Evolutionary conservation across 805 yeast species (phyloP).

Genomic region (Kodamaea hsintzibuensis): DNA sequence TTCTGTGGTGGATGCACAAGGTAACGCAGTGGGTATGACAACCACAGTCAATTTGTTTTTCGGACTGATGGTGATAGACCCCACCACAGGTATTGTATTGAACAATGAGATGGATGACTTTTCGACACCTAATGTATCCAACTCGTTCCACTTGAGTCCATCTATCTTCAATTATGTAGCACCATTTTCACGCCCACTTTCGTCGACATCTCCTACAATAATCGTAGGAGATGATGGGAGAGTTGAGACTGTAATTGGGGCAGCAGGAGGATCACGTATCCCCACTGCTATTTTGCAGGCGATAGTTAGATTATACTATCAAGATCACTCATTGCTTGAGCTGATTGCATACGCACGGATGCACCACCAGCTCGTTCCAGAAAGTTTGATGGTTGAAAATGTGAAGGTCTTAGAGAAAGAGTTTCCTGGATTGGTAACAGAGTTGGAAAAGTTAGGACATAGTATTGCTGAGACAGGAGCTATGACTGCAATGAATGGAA

Average conservation of each 20-base stretch:
- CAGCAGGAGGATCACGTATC: slow-evolving; percentile 93
- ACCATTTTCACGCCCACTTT: slow-evolving; percentile 80
- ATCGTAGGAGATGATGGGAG: slow-evolving; percentile 35
- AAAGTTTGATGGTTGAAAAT: slow-evolving; percentile 60
- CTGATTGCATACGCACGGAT: slow-evolving; percentile 77
- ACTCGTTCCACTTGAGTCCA: slow-evolving; percentile 81
- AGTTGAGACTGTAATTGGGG: slow-evolving; percentile 76
- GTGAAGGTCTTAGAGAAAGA: slow-evolving; percentile 41
- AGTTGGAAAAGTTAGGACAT: slow-evolving; percentile 50
- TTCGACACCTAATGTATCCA: slow-evolving; percentile 64
- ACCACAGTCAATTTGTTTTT: slow-evolving; percentile 83
- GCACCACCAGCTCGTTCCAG: slow-evolving; percentile 89
- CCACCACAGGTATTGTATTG: slow-evolving; percentile 75
- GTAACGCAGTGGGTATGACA: slow-evolving; percentile 83
- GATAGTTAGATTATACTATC: slow-evolving; percentile 62
- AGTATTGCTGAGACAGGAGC: slow-evolving; percentile 34
- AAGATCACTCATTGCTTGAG: slow-evolving; percentile 59
- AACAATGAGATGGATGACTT: slow-evolving; percentile 97
- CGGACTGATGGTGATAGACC: slow-evolving; percentile 83
- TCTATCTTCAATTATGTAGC: slow-evolving; percentile 74
- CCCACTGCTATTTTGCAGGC: slow-evolving; percentile 83
- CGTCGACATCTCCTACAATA: slow-evolving; percentile 80
- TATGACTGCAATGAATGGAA: slow-evolving; percentile 44
- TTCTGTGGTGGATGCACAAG: slow-evolving; percentile 69
- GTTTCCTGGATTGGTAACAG: slow-evolving; percentile 33